Conservation (phyloP, 2,329 filamentous ascomycete species). For the Colletotrichum lentis region DNA sequence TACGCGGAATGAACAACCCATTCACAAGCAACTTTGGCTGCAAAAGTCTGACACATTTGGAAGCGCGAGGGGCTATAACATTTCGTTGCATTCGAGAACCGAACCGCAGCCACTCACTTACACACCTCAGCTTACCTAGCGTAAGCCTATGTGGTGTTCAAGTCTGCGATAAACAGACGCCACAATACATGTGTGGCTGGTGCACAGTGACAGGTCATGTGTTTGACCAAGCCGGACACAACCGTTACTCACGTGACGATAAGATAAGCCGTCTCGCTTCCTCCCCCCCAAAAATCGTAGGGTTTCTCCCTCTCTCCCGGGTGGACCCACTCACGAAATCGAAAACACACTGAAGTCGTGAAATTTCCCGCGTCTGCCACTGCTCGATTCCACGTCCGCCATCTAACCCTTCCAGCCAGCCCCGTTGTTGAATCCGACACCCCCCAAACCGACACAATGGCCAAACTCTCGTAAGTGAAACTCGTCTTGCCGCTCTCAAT, state of each 20-base stretch:
- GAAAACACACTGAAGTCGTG: constrained; percentile 35
- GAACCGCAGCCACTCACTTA: too few species aligned
- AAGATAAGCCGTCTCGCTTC: background rate
- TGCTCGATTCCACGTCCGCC: constrained; percentile 37
- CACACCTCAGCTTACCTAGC: too few species aligned
- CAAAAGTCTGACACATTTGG: too few species aligned
- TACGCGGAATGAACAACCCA: too few species aligned
- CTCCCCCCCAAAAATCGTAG: constrained; percentile 20
- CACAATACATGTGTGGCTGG: background rate
- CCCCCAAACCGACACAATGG: constrained; percentile 64
- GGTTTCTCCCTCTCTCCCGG: constrained; percentile 22
- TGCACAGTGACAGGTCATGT: background rate
- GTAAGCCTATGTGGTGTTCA: too few species aligned
- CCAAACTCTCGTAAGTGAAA: constrained; percentile 68
- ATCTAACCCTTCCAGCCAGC: constrained; percentile 36
- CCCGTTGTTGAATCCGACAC: constrained; percentile 39
- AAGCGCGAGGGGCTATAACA: too few species aligned
- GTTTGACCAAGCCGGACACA: fast-evolving
- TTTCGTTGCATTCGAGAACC: too few species aligned
- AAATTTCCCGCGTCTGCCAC: constrained; percentile 32
- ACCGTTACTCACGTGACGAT: background rate
- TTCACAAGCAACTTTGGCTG: too few species aligned
- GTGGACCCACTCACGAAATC: constrained; percentile 29
- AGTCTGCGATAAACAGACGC: too few species aligned
- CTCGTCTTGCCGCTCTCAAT: constrained; percentile 11